phyloP scores from a whole-genome alignment of 2,329 filamentous ascomycete species.

The Dendryphion nanum region DNA sequence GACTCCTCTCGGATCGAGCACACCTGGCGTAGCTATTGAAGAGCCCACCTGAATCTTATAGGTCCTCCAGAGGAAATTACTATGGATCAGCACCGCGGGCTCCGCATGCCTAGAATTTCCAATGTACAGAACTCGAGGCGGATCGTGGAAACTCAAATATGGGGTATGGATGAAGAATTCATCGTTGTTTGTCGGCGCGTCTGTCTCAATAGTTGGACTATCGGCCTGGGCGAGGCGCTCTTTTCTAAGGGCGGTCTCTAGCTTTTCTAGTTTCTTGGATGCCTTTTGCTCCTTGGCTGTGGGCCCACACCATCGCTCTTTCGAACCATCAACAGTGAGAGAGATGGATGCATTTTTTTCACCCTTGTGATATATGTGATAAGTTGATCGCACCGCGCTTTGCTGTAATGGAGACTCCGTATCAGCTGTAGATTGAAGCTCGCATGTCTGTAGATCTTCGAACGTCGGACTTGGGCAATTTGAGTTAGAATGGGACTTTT shows the following conservation, averaged over 20 bases:
- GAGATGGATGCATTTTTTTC: slow-evolving; percentile 16
- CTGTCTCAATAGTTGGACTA: slow-evolving; percentile 1
- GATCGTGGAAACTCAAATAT: slow-evolving; percentile 27
- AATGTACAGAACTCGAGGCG: slow-evolving; percentile 26
- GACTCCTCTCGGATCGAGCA: slow-evolving; percentile 30
- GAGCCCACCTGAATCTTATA: slow-evolving; percentile 32
- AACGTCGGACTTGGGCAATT: too few relatives aligned
- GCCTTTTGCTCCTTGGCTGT: slow-evolving; percentile 11
- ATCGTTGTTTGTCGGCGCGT: slow-evolving; percentile 1
- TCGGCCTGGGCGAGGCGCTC: too few relatives aligned
- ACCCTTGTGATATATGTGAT: slow-evolving; percentile 23
- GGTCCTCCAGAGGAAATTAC: slow-evolving; percentile 22
- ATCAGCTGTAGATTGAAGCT: too few relatives aligned
- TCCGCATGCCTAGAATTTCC: slow-evolving; percentile 13
- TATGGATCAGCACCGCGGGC: slow-evolving; percentile 25
- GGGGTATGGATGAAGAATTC: slow-evolving; percentile 32
- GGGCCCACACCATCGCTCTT: slow-evolving; percentile 18
- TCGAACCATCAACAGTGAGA: slow-evolving; percentile 8
- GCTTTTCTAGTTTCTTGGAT: slow-evolving; percentile 8
- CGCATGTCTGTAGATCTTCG: too few relatives aligned
- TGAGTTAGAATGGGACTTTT: too few relatives aligned
- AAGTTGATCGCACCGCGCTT: slow-evolving; percentile 9
- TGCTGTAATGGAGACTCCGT: too few relatives aligned
- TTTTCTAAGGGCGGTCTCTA: slow-evolving; percentile 1
- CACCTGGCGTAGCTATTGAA: slow-evolving; percentile 13